These are phyloP conservation scores for Fonsecaea pugnacius DNA, from an alignment of 2,329 filamentous ascomycete species.

Conservation along the genomic window DNA sequence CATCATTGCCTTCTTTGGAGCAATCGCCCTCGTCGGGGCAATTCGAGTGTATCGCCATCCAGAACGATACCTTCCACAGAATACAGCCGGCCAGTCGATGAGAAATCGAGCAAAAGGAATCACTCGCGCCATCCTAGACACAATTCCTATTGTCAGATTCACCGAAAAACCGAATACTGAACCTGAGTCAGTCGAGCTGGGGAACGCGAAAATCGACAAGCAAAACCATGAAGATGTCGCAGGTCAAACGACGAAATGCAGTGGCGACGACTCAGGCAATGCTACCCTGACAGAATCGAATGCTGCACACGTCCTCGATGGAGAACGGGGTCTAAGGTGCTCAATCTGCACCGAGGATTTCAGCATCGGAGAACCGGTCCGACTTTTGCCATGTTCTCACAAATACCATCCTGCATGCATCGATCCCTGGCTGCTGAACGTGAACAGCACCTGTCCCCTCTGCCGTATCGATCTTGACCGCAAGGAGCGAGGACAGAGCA, in stretches of 20 bases:
- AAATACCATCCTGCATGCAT: slow-evolving; percentile 71
- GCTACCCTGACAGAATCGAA: neutral
- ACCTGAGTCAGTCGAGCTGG: neutral
- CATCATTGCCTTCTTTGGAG: slow-evolving; percentile 11
- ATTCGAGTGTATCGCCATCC: slow-evolving; percentile 16
- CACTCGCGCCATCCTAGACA: slow-evolving; percentile 15
- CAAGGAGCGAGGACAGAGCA: neutral
- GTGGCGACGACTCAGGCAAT: neutral
- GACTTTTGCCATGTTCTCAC: slow-evolving; percentile 69
- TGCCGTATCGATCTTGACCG: slow-evolving; percentile 16
- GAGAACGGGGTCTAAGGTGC: slow-evolving; percentile 59
- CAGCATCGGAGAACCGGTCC: slow-evolving; percentile 67
- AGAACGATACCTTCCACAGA: slow-evolving; percentile 9
- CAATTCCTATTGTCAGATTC: slow-evolving; percentile 12
- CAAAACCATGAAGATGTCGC: neutral
- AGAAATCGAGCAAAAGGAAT: slow-evolving; percentile 13
- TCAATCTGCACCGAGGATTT: slow-evolving; percentile 75
- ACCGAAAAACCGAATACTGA: slow-evolving; percentile 5
- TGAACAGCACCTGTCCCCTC: slow-evolving; percentile 53
- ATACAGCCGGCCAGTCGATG: slow-evolving; percentile 3
- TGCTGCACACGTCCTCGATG: neutral
- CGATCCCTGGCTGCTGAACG: slow-evolving; percentile 71
- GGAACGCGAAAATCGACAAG: neutral
- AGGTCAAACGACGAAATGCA: neutral
- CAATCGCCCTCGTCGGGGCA: slow-evolving; percentile 2